Conservation (phyloP, 2,329 filamentous ascomycete species). For the Malbranchea zuffiana region DNA sequence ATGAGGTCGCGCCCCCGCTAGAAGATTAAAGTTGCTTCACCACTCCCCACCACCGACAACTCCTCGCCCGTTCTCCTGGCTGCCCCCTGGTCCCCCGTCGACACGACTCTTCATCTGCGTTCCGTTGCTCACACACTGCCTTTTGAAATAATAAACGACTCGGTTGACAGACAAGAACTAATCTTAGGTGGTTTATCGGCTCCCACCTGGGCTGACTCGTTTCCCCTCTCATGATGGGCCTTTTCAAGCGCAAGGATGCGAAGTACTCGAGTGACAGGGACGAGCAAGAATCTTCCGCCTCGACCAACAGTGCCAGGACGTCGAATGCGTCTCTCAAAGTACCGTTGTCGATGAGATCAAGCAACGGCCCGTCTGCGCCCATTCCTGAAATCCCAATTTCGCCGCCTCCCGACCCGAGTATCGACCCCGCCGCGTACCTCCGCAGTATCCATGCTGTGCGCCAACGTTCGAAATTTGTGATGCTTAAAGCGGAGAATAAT, state of each 20-base stretch:
- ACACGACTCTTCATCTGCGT: too few species aligned
- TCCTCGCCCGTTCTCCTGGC: too few species aligned
- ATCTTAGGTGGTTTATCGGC: too few species aligned
- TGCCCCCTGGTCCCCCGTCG: too few species aligned
- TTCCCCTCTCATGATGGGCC: conserved; percentile 29
- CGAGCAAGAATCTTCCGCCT: conserved; percentile 30
- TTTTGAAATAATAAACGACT: too few species aligned
- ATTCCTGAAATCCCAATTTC: conserved; percentile 72
- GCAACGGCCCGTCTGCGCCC: conserved; percentile 36
- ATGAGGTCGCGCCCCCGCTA: too few species aligned
- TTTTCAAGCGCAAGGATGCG: conserved; percentile 40
- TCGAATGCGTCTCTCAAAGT: conserved; percentile 41
- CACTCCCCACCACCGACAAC: too few species aligned
- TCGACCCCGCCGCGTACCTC: conserved; percentile 83
- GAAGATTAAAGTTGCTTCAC: too few species aligned
- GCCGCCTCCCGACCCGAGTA: conserved; percentile 70
- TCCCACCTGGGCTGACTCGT: too few species aligned
- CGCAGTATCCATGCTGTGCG: conserved; percentile 80
- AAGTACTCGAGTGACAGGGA: conserved; percentile 31
- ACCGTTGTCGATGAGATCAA: conserved; percentile 35
- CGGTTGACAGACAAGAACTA: neutral
- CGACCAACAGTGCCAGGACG: conserved; percentile 34
- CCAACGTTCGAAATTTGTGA: conserved; percentile 62
- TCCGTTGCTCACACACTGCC: too few species aligned
- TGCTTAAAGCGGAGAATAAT: conserved; percentile 66